Percentiles rank a stretch among this genome's conserved stretches.
These are phyloP conservation scores for Ceratobasidium sp. DNA, from an alignment of 1,284 basidiomycete species.

Conservation along the genomic window DNA sequence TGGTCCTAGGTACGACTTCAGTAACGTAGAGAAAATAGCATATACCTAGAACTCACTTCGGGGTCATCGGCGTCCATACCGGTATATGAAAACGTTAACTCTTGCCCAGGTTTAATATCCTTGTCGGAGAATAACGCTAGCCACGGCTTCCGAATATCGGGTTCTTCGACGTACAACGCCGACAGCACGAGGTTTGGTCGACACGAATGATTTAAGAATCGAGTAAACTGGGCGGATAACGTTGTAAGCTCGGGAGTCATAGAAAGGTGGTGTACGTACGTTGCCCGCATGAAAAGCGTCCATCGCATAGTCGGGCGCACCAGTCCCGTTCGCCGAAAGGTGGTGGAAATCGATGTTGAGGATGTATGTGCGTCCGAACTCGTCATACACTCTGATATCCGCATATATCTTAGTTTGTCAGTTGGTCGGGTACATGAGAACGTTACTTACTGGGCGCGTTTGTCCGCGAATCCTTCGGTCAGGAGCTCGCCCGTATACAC, in stretches of 20 bases:
- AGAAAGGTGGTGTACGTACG: slow-evolving; percentile 63
- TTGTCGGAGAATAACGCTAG: slow-evolving; percentile 77
- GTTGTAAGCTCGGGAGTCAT: slow-evolving; percentile 49
- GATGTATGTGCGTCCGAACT: slow-evolving; percentile 84
- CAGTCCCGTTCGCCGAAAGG: slow-evolving; percentile 52
- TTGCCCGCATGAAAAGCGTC: slow-evolving; percentile 91
- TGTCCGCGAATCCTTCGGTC: slow-evolving; percentile 73
- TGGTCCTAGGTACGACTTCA: slow-evolving; percentile 1
- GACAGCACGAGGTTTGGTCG: slow-evolving; percentile 83
- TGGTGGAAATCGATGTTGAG: slow-evolving; percentile 85
- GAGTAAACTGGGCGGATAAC: slow-evolving; percentile 69
- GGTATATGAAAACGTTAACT: slow-evolving; percentile 85
- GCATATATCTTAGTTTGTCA: slow-evolving; percentile 37
- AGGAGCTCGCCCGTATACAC: slow-evolving; percentile 88
- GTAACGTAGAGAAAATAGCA: not conserved
- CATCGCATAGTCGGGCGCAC: slow-evolving; percentile 64
- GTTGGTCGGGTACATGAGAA: slow-evolving; percentile 19
- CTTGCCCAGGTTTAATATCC: slow-evolving; percentile 75
- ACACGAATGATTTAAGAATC: slow-evolving; percentile 89
- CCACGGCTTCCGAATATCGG: slow-evolving; percentile 67
- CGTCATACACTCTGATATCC: slow-evolving; percentile 74
- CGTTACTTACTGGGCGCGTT: slow-evolving; percentile 71
- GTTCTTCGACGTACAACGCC: slow-evolving; percentile 78
- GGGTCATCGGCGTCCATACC: slow-evolving; percentile 66
- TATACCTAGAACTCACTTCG: slow-evolving; percentile 48